Base-by-base conservation (phyloP, 2,329 filamentous ascomycete species). In the Davidsoniella neocaledoniae region DNA sequence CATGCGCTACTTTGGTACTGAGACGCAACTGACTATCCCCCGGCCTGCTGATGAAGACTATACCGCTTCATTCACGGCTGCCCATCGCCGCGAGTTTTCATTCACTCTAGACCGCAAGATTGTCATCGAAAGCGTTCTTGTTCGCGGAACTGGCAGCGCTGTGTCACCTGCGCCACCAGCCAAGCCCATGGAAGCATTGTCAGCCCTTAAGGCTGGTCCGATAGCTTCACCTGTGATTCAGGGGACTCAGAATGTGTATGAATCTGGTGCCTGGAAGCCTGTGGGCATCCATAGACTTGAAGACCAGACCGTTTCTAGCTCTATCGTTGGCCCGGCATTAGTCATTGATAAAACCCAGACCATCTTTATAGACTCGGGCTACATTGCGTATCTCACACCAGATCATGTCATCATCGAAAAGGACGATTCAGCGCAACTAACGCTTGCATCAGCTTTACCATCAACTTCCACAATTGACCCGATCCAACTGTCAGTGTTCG, bases 71-170 rank as follows among this genome's bases (percentile, higher is more conserved):
- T 85, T 86, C 53, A 63, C 82, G 43, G 74, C 76, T 56, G 77
- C 83, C 53, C 82, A 87, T 58, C 73, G 82, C 55, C 79, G 82
- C 57, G 82, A 85, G 57, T 86, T 86, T 57, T 81, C 81, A 1
- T 86, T 86, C 60, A 81, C 76, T 1, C 58, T 60, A 49, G 68
- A 71, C 44, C 59, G 58, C 2, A 60, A 66, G 5, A 65, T 70
- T 9, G 54, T 68, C 0, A 61, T 69, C 2, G 68, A 69, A 10
- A 64, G 68, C 21, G 60, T 68, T 21, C 64, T 66, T 5, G 66
- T 70, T 5, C 62, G 67, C 29, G 64, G 60, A 2, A 62, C 65
- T 3, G 63, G 60, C n/a, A 50, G 42, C 25, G 19, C 49, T 5
- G 40, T 42, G 25, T 33, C 39, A n/a, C 9, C n/a, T 2, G 33